phyloP scores from a whole-genome alignment of 495 filamentous ascomycete species.

The Neurospora sp. region DNA sequence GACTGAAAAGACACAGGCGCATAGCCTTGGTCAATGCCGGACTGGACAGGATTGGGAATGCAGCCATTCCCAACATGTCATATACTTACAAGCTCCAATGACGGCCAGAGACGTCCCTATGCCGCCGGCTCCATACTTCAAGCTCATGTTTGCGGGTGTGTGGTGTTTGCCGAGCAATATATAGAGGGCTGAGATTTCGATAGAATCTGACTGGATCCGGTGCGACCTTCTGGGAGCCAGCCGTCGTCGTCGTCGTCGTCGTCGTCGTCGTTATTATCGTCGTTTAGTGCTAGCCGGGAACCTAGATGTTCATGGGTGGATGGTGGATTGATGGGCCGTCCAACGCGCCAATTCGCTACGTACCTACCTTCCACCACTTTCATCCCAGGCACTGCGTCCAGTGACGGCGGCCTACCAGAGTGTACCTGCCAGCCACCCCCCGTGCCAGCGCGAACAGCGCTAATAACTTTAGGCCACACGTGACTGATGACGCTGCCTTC shows the following conservation, averaged over 20 bases:
- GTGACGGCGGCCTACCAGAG: neutral
- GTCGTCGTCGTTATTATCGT: neutral
- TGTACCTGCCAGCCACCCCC: neutral
- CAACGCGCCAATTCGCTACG: slow-evolving; percentile 4
- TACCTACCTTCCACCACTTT: neutral
- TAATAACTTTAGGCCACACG: slow-evolving; percentile 1
- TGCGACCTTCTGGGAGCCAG: neutral
- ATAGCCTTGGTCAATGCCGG: neutral
- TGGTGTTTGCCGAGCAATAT: neutral
- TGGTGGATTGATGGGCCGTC: neutral
- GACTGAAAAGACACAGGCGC: neutral
- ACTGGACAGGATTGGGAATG: neutral
- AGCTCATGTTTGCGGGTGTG: slow-evolving; percentile 37
- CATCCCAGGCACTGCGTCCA: slow-evolving; percentile 2
- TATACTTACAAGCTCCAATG: slow-evolving; percentile 71
- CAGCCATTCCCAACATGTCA: neutral
- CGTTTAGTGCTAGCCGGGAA: slow-evolving; percentile 1
- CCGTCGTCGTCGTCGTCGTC: neutral
- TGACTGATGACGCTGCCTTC: neutral
- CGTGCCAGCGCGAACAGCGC: neutral
- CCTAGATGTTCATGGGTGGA: neutral
- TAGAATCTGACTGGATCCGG: neutral
- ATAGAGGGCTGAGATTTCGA: neutral
- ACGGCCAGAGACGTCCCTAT: slow-evolving; percentile 63
- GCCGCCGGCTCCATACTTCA: slow-evolving; percentile 58